phyloP scores from a whole-genome alignment of 805 yeast species.

The Teunomyces aglyptinius region DNA sequence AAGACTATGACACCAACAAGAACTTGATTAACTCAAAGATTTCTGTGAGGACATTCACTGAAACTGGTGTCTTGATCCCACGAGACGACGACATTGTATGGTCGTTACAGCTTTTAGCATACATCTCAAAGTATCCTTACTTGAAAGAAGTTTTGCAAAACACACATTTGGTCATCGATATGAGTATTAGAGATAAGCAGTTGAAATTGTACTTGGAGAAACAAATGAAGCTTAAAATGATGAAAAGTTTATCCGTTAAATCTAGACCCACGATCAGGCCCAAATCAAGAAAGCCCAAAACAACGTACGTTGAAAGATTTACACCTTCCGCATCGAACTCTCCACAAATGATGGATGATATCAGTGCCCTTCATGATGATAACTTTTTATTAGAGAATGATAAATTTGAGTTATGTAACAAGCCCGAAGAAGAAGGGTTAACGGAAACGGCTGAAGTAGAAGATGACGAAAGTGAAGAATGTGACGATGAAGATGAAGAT shows the following conservation, averaged over 20 bases:
- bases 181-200: conserved; percentile 47
- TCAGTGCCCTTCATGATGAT: conserved; percentile 29
- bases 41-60: conserved; percentile 40
- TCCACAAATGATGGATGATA: conserved; percentile 37
- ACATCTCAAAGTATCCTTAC: conserved; percentile 85
- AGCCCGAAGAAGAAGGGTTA: conserved; percentile 18
- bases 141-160: conserved; percentile 71
- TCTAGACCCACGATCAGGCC: conserved; percentile 34
- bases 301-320: conserved; percentile 20
- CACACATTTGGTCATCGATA: conserved; percentile 69
- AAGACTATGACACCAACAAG: conserved; percentile 30
- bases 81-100: conserved; percentile 91
- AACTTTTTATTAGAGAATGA: conserved; percentile 32
- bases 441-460: conserved; percentile 18
- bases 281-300: conserved; percentile 27
- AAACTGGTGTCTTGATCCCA: conserved; percentile 77
- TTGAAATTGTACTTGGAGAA: conserved; percentile 35
- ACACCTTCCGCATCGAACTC: conserved; percentile 37
- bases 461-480: conserved; percentile 24
- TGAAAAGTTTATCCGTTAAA: conserved; percentile 27
- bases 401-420: conserved; percentile 30
- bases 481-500: conserved; percentile 27
- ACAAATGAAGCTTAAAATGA: conserved; percentile 32
- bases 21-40: conserved; percentile 27
- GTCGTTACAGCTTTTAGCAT: conserved; percentile 89